Base-by-base conservation (phyloP, 768 basidiomycete species). In the Termitomyces titanicus region DNA sequence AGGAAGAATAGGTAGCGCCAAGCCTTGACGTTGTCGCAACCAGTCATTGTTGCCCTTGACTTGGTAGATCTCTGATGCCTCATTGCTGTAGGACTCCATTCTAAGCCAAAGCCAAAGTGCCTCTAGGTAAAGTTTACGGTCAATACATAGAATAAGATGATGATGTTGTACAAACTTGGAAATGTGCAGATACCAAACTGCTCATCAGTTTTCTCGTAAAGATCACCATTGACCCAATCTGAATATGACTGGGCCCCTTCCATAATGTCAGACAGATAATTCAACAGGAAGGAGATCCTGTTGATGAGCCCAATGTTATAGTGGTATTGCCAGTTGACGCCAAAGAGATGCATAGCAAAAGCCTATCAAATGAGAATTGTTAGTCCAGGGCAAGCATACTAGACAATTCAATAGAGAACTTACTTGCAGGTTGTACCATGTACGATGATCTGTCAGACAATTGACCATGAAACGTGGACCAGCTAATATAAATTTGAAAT, bases 201-300 rank as follows among this genome's bases (percentile, higher is more conserved):
- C 47, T 63, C 60, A 1, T 18, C 24, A 5, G 60, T 58, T 10
- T 39, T 31, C 27, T 66, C 65, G 53, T 64, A 66, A 2, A 66
- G 27, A 37, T 66, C 65, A 17, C 61, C 58, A 57, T 66, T 66
- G 1, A 60, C 22, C 65, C 65, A 66, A 15, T 63, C 58, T 11
- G 42, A 6, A 44, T 64, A 66, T n/a, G 61, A 57, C 9, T 31
- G 6, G 1, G 63, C 63, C 27, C 64, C 64, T 56, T 20, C 39
- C 27, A 51, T 12, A 17, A 12, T 18, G 33, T 51, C 51, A 9
- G 64, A 62, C 0, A 53, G 56, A 5, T 59, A 61, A 42, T 66
- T 66, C 1, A 66, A 50, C 7, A 65, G 56, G 6, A 40, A 58
- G 13, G 62, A 51, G 17, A 54, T 25, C 12, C 61, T 58, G 31